phyloP scores from a whole-genome alignment of 805 yeast genomes.

The Yamadazyma laniorum region DNA sequence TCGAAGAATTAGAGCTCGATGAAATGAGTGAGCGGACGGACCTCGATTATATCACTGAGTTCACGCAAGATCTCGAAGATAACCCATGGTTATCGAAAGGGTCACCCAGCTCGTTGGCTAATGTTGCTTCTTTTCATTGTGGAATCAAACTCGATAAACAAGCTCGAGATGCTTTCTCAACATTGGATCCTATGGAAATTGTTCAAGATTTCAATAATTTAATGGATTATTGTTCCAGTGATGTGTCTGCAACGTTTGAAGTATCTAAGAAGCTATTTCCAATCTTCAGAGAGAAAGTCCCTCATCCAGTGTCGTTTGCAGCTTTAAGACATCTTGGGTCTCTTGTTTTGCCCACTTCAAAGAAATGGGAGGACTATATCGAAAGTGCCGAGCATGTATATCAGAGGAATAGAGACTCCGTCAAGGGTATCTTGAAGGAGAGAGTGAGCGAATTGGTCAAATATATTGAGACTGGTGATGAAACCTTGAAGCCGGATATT shows the following conservation, averaged over 20 bases:
- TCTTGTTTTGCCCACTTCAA: constrained; percentile 74
- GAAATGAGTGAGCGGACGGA: neutral
- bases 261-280: constrained; percentile 73
- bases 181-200: constrained; percentile 53
- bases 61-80: constrained; percentile 38
- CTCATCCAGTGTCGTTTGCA: constrained; percentile 94
- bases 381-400: constrained; percentile 64
- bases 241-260: constrained; percentile 71
- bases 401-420: constrained; percentile 53
- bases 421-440: constrained; percentile 55
- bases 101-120: constrained; percentile 73
- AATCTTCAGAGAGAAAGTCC: constrained; percentile 60
- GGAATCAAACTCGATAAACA: constrained; percentile 63
- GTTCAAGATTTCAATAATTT: constrained; percentile 56
- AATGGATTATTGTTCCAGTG: constrained; percentile 80
- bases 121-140: constrained; percentile 79
- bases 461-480: constrained; percentile 32
- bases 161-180: constrained; percentile 61
- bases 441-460: constrained; percentile 61
- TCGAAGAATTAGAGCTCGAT: constrained; percentile 14
- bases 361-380: constrained; percentile 72
- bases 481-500: constrained; percentile 27
- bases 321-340: constrained; percentile 75
- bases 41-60: constrained; percentile 10
- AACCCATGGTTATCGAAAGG: constrained; percentile 87